Evolutionary conservation across 2,329 filamentous ascomycete genomes (phyloP), one percentile per base, ranked within the genome.

Genomic region (Trichoderma sp.): DNA sequence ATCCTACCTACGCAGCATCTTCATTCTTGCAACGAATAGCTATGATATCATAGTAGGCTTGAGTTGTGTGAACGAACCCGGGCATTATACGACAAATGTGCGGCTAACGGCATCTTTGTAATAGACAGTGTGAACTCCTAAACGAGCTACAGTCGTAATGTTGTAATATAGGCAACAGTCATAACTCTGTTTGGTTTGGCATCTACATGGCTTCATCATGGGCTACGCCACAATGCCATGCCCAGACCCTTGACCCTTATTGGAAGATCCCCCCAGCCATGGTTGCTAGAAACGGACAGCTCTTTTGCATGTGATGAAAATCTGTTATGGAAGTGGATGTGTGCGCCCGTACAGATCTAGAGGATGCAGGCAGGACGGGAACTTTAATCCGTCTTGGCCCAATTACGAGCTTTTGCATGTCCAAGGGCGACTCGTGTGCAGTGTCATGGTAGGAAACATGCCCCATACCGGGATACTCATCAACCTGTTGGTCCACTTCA

Each of bases 231-330:
- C 55, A 7, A 28, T 16, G 39, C 28, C 37, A 28, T 51, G 43
- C 54, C n/a, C 30, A 37, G 37, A 49, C 46, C 54, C 54, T 56
- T n/a, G 24, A 21, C 21, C 54, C 43, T 66, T 49, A 66, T 66
- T 66, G 54, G 64, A 66, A 59, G 39, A 51, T 37, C 28, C 14
- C 14, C 32, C 39, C 43, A 28, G 39, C 64, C 54, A 59, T 37
- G 39, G 14, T 59, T 51, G 13, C 64, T 54, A 39, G 30, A 59
- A 59, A 59, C 26, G 43, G 54, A 21, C 64, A 59, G 13, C 37
- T 39, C 30, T 5, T 66, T 49, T 49, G 64, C 64, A 66, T 59
- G 64, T 66, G 54, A 66, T 39, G 52, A 39, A 39, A 59, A 58
- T 21, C n/a, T 34, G 30, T 66, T 51, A 51, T 34, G 28, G n/a